phyloP scores from a whole-genome alignment of 139 green algal species.

The Chlamydomonas schloesseri region DNA sequence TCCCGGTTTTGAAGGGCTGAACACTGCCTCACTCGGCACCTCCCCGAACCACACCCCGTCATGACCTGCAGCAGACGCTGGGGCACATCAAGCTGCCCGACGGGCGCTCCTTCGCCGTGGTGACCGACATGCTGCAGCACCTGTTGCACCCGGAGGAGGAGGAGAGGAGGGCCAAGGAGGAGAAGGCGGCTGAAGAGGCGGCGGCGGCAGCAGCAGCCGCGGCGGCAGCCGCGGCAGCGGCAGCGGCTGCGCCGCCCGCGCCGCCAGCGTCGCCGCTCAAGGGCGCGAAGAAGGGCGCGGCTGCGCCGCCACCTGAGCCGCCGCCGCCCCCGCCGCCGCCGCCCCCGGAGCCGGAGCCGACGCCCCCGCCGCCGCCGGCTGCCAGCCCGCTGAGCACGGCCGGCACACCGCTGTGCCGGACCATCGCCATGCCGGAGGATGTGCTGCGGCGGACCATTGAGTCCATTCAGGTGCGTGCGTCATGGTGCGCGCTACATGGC shows the following conservation, averaged over 20 bases:
- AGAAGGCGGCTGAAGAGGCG: background rate
- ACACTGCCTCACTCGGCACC: too few relatives aligned
- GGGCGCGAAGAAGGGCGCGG: background rate
- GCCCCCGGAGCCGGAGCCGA: background rate
- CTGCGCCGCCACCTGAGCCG: background rate
- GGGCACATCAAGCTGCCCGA: conserved; percentile 31
- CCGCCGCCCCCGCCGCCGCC: background rate
- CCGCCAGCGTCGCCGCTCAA: background rate
- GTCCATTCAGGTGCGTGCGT: conserved; percentile 38
- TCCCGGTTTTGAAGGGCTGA: too few relatives aligned
- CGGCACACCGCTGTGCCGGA: conserved; percentile 27
- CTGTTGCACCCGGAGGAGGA: conserved; percentile 3
- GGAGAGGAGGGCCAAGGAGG: background rate
- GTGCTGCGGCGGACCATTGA: conserved; percentile 22
- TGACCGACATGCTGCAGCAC: conserved; percentile 2
- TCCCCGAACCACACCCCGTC: too few relatives aligned
- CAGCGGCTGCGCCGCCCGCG: background rate
- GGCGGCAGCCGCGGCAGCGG: background rate
- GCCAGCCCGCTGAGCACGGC: conserved; percentile 7
- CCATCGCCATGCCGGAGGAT: conserved; percentile 33
- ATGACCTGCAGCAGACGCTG: background rate
- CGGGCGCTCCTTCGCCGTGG: conserved; percentile 34
- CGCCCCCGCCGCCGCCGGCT: background rate
- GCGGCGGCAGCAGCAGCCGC: background rate
- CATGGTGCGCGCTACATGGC: too few relatives aligned